Percentiles rank a stretch among this genome's conserved stretches.
phyloP scores from a whole-genome alignment of 2,329 filamentous ascomycete species.

The Colletotrichum tofieldiae region DNA sequence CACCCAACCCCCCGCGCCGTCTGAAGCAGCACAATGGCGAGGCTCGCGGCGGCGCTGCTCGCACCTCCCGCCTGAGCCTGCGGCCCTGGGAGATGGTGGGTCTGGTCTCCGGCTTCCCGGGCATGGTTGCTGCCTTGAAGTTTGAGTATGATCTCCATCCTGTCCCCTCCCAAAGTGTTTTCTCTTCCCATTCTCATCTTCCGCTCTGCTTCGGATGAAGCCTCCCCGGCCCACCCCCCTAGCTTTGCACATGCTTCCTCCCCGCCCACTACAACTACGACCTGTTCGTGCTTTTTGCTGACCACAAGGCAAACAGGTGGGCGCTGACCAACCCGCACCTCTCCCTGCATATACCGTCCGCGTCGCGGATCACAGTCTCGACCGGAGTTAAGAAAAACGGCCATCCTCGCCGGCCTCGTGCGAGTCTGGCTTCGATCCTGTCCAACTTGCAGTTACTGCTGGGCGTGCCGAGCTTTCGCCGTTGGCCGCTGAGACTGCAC shows the following conservation, averaged over 20 bases:
- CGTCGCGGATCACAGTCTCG: conserved; percentile 71
- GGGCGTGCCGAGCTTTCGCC: conserved; percentile 82
- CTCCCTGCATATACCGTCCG: conserved; percentile 82
- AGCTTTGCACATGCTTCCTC: conserved; percentile 26
- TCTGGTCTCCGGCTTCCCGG: conserved; percentile 90
- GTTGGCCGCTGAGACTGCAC: conserved; percentile 86
- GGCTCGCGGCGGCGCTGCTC: conserved; percentile 83
- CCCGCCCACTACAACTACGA: neutral
- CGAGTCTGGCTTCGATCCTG: conserved; percentile 78
- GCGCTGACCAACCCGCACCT: conserved; percentile 89
- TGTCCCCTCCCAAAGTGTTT: conserved; percentile 8
- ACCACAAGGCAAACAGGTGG: conserved; percentile 74
- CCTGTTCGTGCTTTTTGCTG: conserved; percentile 9
- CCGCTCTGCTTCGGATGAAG: conserved; percentile 31
- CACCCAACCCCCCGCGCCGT: conserved; percentile 87
- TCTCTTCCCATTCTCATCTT: conserved; percentile 5
- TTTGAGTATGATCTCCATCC: conserved; percentile 78
- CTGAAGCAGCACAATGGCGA: conserved; percentile 94
- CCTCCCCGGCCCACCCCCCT: conserved; percentile 19
- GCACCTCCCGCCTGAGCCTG: conserved; percentile 77
- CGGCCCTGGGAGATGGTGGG: conserved; percentile 94
- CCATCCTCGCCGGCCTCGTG: conserved; percentile 69
- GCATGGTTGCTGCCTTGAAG: conserved; percentile 88
- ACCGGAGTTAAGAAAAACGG: conserved; percentile 67
- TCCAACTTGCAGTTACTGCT: conserved; percentile 88